Evolutionary conservation across 352 stramenopile genomes (phyloP).

Genomic region (Phytophthora niederhauseri): DNA sequence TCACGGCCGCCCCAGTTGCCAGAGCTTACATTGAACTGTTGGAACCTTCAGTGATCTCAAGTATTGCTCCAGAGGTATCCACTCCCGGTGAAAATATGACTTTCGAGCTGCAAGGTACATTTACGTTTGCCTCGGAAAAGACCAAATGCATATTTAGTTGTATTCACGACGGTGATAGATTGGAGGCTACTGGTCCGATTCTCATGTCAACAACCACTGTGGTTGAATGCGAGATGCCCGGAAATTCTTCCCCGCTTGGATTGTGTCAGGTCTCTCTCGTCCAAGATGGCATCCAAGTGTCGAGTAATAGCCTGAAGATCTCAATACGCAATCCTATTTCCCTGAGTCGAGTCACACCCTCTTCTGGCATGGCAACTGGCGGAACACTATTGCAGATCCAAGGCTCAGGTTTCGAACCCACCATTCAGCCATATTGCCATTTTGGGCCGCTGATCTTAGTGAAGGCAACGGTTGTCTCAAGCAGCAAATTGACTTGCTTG

Average conservation of each 20-base stretch:
- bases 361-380: slow-evolving; percentile 27
- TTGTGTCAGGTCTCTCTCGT: slow-evolving; percentile 35
- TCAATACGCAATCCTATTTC: slow-evolving; percentile 15
- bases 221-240: slow-evolving; percentile 32
- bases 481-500: slow-evolving; percentile 27
- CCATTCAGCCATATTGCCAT: slow-evolving; percentile 30
- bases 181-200: slow-evolving; percentile 12
- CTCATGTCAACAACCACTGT: slow-evolving; percentile 23
- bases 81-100: slow-evolving; percentile 8
- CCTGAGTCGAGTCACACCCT: slow-evolving; percentile 29
- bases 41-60: slow-evolving; percentile 34
- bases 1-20: slow-evolving; percentile 1
- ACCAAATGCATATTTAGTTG: slow-evolving; percentile 36
- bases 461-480: slow-evolving; percentile 28
- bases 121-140: slow-evolving; percentile 30
- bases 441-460: slow-evolving; percentile 31
- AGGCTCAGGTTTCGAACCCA: slow-evolving; percentile 33
- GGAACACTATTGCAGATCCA: slow-evolving; percentile 41
- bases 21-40: slow-evolving; percentile 30
- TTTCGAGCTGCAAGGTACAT: slow-evolving; percentile 41
- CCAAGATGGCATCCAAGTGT: slow-evolving; percentile 31
- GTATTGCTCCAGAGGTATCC: slow-evolving; percentile 15
- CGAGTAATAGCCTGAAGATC: slow-evolving; percentile 30
- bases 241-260: background rate
- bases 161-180: background rate